Conservation (phyloP, 1,284 basidiomycete species). For the Tylopilus sp. region DNA sequence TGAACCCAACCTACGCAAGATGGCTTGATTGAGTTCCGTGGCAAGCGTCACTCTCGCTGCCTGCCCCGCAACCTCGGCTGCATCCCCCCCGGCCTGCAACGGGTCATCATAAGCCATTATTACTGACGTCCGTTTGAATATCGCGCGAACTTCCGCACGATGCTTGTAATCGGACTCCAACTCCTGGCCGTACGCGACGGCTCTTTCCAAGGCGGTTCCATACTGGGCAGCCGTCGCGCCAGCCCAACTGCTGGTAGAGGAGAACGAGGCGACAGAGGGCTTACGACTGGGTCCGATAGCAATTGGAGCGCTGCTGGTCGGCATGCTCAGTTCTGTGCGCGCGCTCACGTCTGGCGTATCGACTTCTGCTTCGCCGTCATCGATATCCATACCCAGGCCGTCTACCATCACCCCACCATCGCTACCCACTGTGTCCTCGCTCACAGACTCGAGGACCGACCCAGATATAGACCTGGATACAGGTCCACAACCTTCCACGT, state of each 20-base stretch:
- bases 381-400: slow-evolving; percentile 51
- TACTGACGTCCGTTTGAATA: slow-evolving; percentile 70
- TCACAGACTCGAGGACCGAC: slow-evolving; percentile 26
- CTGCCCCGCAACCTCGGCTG: slow-evolving; percentile 63
- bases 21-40: slow-evolving; percentile 75
- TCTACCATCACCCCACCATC: slow-evolving; percentile 34
- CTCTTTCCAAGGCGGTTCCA: slow-evolving; percentile 56
- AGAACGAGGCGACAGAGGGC: slow-evolving; percentile 26
- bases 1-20: slow-evolving; percentile 57
- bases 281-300: slow-evolving; percentile 32
- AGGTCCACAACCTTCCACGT: slow-evolving; percentile 27
- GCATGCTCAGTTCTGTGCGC: slow-evolving; percentile 21
- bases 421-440: slow-evolving; percentile 26
- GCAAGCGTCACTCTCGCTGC: slow-evolving; percentile 63
- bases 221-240: slow-evolving; percentile 40
- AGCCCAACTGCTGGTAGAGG: slow-evolving; percentile 24
- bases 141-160: slow-evolving; percentile 56
- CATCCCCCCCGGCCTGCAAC: slow-evolving; percentile 55
- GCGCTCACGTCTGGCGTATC: slow-evolving; percentile 17
- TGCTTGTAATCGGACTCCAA: slow-evolving; percentile 69
- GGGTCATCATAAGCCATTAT: slow-evolving; percentile 78
- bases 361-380: slow-evolving; percentile 38
- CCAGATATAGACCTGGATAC: slow-evolving; percentile 30
- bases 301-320: slow-evolving; percentile 28
- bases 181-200: slow-evolving; percentile 66